Conservation (phyloP, 164 flowering plant species). For the Tetracentron sinense region DNA sequence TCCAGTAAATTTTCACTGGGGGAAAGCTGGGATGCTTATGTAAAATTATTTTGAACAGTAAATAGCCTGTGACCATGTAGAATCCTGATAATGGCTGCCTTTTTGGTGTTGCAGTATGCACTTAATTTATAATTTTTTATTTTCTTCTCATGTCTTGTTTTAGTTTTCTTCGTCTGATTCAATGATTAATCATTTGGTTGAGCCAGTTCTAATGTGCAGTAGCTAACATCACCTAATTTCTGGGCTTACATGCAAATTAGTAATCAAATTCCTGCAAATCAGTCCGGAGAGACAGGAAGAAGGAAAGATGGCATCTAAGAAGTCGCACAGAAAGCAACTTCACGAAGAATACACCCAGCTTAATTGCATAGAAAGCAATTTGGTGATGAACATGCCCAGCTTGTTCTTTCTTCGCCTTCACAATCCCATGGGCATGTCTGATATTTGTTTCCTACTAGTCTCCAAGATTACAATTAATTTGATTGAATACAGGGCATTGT, state of each 20-base stretch:
- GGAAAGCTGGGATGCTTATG: slow-evolving; percentile 17
- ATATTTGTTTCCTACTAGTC: background rate
- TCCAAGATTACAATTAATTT: background rate
- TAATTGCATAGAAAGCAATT: slow-evolving; percentile 89
- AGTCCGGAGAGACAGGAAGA: background rate
- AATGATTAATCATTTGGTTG: background rate
- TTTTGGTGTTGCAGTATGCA: background rate
- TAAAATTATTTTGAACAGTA: slow-evolving; percentile 18
- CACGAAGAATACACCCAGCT: background rate
- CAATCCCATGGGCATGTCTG: background rate
- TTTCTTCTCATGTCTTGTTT: background rate
- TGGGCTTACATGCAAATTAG: slow-evolving; percentile 1
- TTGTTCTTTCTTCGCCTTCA: too few relatives aligned
- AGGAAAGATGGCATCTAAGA: background rate
- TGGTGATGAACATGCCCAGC: too few relatives aligned
- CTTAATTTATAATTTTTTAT: background rate
- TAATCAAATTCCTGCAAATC: background rate
- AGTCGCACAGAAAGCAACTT: too few relatives aligned
- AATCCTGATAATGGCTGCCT: background rate
- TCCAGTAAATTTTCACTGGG: slow-evolving; percentile 10
- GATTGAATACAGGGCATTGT: too few relatives aligned
- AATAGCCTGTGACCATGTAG: slow-evolving; percentile 14
- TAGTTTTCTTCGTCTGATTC: too few relatives aligned
- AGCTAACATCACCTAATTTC: too few relatives aligned
- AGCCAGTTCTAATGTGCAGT: background rate